Conservation (phyloP, 2,329 filamentous ascomycete species). For the Helicocarpus griseus region DNA sequence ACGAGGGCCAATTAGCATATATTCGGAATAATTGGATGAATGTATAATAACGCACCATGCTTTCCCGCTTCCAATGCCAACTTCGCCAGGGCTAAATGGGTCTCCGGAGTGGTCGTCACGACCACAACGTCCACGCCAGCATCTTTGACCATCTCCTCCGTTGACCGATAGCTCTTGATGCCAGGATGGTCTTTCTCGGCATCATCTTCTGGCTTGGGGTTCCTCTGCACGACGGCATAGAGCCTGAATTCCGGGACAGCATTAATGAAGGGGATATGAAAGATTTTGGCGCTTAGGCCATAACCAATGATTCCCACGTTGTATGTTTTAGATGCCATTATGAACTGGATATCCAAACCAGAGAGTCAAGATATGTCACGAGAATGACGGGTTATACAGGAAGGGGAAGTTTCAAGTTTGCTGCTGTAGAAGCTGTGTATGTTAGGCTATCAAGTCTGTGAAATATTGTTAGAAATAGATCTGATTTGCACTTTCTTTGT, state of each 20-base stretch:
- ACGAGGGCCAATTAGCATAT: background rate
- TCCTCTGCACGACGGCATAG: conserved; percentile 67
- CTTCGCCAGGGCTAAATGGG: conserved; percentile 58
- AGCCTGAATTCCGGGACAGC: conserved; percentile 56
- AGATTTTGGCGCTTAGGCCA: conserved; percentile 62
- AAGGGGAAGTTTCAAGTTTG: no score
- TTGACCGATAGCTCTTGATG: conserved; percentile 53
- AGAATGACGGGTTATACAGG: background rate
- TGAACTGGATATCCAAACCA: no score
- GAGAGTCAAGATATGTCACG: no score
- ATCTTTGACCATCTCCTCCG: conserved; percentile 57
- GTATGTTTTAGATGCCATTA: conserved; percentile 37
- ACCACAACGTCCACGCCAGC: conserved; percentile 58
- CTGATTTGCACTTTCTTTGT: no score
- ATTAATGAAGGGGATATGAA: conserved; percentile 71
- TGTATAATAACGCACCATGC: conserved; percentile 39
- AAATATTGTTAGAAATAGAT: no score
- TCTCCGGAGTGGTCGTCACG: conserved; percentile 61
- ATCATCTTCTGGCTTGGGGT: conserved; percentile 53
- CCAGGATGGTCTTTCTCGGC: conserved; percentile 59
- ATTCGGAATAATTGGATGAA: background rate
- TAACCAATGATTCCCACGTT: conserved; percentile 53
- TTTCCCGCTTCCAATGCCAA: conserved; percentile 59
- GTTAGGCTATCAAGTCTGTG: no score
- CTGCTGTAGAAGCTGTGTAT: no score